Conservation (phyloP, 768 basidiomycete genomes). For the Boletus sp. region DNA sequence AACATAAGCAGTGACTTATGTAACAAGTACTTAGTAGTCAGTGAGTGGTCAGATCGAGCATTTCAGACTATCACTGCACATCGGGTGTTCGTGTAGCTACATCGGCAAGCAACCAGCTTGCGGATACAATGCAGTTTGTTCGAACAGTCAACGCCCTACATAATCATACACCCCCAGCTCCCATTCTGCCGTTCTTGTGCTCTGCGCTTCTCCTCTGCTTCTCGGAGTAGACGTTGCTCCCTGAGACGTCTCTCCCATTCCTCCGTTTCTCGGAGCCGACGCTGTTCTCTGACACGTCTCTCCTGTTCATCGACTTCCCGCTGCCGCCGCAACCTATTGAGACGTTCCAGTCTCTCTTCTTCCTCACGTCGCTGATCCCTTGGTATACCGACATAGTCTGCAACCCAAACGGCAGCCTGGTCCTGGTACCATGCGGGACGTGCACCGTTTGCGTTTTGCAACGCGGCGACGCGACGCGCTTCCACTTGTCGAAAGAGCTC, state of each 20-base stretch:
- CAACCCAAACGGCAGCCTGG: too few relatives aligned
- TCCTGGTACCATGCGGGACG: background rate
- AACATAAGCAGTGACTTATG: too few relatives aligned
- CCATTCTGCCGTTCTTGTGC: background rate
- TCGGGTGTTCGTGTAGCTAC: too few relatives aligned
- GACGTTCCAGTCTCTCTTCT: too few relatives aligned
- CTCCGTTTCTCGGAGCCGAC: constrained; percentile 2
- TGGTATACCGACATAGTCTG: too few relatives aligned
- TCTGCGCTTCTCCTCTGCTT: constrained; percentile 9
- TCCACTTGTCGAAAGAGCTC: constrained; percentile 15
- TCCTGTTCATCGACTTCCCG: background rate
- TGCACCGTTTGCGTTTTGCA: background rate
- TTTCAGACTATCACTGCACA: too few relatives aligned
- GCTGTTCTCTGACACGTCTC: background rate
- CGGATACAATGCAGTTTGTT: too few relatives aligned
- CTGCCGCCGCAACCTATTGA: too few relatives aligned
- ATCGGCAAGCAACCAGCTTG: too few relatives aligned
- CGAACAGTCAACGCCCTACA: constrained; percentile 9
- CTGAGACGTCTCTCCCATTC: constrained; percentile 4
- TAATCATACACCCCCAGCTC: constrained; percentile 27
- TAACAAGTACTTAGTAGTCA: too few relatives aligned
- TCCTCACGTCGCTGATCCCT: too few relatives aligned
- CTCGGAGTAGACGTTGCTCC: background rate
- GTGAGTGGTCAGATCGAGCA: too few relatives aligned
- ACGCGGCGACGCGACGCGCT: constrained; percentile 4